Base-by-base conservation (phyloP, 495 filamentous ascomycete species). In the Geopyxis carbonaria region DNA sequence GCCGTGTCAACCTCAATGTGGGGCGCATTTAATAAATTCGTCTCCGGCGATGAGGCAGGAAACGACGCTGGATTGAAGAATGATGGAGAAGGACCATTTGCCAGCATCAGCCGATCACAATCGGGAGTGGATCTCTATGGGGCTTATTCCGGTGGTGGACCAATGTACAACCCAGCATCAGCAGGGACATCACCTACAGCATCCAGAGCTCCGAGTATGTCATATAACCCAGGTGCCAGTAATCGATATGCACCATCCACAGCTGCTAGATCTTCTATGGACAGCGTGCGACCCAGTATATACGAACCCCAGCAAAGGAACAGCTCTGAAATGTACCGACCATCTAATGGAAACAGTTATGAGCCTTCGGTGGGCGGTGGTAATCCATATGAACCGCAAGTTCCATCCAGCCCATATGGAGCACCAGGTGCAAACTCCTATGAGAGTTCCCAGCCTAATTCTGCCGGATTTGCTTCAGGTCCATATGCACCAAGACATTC, bases 1-100 rank as follows among this genome's bases (percentile, higher is more conserved):
- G 92, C 85, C 53, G 81, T 95, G 0, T 91, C 82, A 11, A 78
- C 73, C 31, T 78, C 76, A 11, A 72, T 94, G 57, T 87, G 80
- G 74, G 78, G 75, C 36, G 80, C 75, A 22, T 92, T 99, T 61
- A 93, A 79, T 54, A 92, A 80, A 43, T 95, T 95, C 49, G 81
- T 99, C 35, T 77, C 79, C 38, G 91, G 91, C 4, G 87, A 93
- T 37, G 87, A 95, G 19, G 72, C 72, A 34, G 69, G 72, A 4
- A 20, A 31, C 19, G 74, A 78, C 43, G 62, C 60, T 27, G 19
- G 63, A 57, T 22, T 71, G 66, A 15, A 57, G 50, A 15, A 80
- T 81, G 22, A 53, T 24, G 21, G 37, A 39, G 46, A 65, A 15
- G 82, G 86, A 1, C 87, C 83, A 0, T 95, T 93, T 56, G 72